These are phyloP conservation scores for Pestalotiopsis sp. DNA, from an alignment of 2,329 filamentous ascomycete genomes.

Conservation along the genomic window DNA sequence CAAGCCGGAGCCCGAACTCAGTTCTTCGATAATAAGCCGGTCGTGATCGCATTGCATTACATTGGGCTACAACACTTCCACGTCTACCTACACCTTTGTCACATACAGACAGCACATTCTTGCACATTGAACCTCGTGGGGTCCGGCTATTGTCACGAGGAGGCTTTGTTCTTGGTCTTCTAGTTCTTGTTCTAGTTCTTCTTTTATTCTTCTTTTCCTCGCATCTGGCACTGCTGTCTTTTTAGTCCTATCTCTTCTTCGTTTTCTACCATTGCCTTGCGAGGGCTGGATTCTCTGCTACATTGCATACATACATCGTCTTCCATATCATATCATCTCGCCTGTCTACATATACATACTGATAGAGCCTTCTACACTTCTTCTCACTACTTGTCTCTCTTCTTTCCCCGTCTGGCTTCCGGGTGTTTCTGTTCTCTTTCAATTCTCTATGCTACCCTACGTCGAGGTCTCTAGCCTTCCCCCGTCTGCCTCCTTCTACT, in stretches of 20 bases:
- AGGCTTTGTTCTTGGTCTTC: neutral
- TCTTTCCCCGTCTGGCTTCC: slow-evolving; percentile 10
- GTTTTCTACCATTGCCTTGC: neutral
- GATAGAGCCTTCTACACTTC: neutral
- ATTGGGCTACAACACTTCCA: neutral
- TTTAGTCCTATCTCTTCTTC: neutral
- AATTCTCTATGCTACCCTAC: slow-evolving; percentile 46
- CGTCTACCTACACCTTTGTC: neutral
- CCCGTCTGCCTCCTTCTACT: slow-evolving; percentile 81
- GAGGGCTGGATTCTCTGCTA: neutral
- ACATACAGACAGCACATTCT: neutral
- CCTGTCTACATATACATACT: neutral
- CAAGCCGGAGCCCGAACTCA: too few species aligned
- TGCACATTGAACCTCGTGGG: neutral
- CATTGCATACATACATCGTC: neutral
- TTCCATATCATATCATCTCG: neutral
- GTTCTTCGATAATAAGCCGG: neutral
- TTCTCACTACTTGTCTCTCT: slow-evolving; percentile 1
- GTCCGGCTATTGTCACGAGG: too few species aligned
- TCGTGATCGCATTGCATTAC: neutral
- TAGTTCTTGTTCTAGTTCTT: neutral
- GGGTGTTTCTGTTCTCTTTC: neutral
- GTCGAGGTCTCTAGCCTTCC: slow-evolving; percentile 76
- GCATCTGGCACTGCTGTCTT: neutral
- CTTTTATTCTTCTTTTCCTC: neutral